Conservation (phyloP, 306 rosid genomes). For the Prunus fruticosa region DNA sequence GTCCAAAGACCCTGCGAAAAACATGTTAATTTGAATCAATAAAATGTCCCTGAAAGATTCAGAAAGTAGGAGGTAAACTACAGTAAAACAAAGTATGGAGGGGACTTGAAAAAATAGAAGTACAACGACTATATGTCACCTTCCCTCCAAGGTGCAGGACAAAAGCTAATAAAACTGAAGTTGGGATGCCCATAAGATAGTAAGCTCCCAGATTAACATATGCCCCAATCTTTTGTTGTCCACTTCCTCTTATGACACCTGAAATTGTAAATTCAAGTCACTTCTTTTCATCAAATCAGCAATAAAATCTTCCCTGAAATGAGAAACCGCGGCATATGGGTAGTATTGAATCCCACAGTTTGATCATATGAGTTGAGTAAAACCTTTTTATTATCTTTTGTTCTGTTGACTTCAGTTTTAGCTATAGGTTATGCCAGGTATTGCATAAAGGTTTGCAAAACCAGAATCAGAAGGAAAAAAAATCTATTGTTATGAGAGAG, state of each 20-base stretch:
- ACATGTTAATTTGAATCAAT: background rate
- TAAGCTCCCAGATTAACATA: conserved; percentile 37
- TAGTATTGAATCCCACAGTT: too few species aligned
- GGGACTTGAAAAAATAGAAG: background rate
- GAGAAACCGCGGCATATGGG: too few species aligned
- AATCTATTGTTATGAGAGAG: background rate
- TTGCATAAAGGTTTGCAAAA: background rate
- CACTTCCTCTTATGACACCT: conserved; percentile 34
- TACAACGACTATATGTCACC: conserved; percentile 3
- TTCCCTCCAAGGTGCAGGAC: conserved; percentile 34
- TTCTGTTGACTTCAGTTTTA: background rate
- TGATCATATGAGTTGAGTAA: too few species aligned
- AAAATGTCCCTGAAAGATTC: background rate
- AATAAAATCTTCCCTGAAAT: background rate
- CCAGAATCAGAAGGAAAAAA: background rate
- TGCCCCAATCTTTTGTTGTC: conserved; percentile 34
- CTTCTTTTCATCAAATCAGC: background rate
- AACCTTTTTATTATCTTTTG: too few species aligned
- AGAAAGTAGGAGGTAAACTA: background rate
- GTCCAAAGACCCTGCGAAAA: conserved; percentile 37
- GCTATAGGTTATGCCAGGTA: background rate
- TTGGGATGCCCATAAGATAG: conserved; percentile 33
- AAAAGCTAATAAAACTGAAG: conserved; percentile 29
- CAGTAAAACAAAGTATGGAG: background rate
- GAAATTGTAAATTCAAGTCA: background rate